Conservation (phyloP, 108 stramenopile species). For the Chaetoceros tenuissimus region DNA sequence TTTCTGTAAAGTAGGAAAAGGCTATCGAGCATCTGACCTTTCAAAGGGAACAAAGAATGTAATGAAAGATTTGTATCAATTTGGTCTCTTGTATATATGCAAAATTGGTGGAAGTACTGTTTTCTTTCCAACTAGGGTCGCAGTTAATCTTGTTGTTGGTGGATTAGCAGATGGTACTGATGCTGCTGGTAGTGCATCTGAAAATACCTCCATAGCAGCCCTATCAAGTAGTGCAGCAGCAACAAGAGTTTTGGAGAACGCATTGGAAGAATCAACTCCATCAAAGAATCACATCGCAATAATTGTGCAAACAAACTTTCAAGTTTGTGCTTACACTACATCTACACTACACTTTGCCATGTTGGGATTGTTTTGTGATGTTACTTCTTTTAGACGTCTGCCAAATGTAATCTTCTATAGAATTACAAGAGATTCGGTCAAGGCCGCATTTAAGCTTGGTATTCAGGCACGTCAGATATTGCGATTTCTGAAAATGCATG, state of each 20-base stretch:
- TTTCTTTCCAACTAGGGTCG: constrained; percentile 77
- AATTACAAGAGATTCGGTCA: constrained; percentile 76
- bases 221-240: constrained; percentile 30
- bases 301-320: constrained; percentile 89
- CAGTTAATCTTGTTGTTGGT: constrained; percentile 54
- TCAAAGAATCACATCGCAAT: constrained; percentile 70
- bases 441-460: constrained; percentile 65
- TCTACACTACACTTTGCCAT: constrained; percentile 73
- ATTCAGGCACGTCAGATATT: constrained; percentile 79
- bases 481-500: constrained; percentile 80
- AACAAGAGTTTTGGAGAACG: constrained; percentile 49
- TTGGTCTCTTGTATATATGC: constrained; percentile 61
- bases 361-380: constrained; percentile 79
- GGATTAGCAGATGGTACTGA: background rate
- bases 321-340: constrained; percentile 83
- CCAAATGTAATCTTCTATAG: constrained; percentile 81
- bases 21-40: constrained; percentile 44
- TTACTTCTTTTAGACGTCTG: constrained; percentile 58
- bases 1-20: constrained; percentile 63
- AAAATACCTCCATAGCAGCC: background rate
- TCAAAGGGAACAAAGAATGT: constrained; percentile 45
- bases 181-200: background rate
- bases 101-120: constrained; percentile 49
- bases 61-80: constrained; percentile 63
- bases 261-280: constrained; percentile 55